Evolutionary conservation across 768 basidiomycete genomes (phyloP).

Genomic region (Cystobasidium onofrii): DNA sequence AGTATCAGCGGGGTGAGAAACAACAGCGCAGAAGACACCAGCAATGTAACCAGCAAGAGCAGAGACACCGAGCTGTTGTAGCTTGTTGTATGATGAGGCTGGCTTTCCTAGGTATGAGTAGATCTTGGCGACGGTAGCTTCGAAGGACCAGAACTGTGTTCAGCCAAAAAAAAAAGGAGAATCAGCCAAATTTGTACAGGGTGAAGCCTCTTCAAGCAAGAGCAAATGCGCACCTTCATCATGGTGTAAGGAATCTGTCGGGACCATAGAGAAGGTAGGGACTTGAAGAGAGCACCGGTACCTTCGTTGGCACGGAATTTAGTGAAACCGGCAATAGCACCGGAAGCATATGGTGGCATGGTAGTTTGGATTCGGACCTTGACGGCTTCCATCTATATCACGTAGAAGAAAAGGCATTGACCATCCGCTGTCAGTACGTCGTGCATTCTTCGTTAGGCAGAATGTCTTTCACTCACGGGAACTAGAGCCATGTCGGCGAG

Average conservation of each 20-base stretch:
- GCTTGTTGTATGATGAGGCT: constrained; percentile 41
- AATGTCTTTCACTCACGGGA: constrained; percentile 40
- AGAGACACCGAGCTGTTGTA: constrained; percentile 43
- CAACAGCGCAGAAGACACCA: constrained; percentile 42
- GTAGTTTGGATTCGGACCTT: constrained; percentile 44
- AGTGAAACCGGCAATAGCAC: constrained; percentile 32
- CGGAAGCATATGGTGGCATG: constrained; percentile 40
- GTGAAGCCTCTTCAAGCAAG: no score
- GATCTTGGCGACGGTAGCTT: constrained; percentile 41
- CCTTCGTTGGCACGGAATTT: constrained; percentile 40
- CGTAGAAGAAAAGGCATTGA: no score
- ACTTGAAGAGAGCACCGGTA: constrained; percentile 41
- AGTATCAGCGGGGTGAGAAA: constrained; percentile 41
- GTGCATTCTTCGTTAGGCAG: no score
- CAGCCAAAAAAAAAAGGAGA: neutral
- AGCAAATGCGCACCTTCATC: constrained; percentile 33
- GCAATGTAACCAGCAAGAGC: constrained; percentile 42
- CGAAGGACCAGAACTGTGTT: constrained; percentile 40
- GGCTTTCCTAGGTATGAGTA: constrained; percentile 40
- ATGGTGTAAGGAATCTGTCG: constrained; percentile 44
- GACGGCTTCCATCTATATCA: constrained; percentile 39
- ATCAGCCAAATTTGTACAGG: no score
- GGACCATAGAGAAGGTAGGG: constrained; percentile 43
- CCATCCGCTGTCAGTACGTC: no score
- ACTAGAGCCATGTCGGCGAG: constrained; percentile 51